Conservation (phyloP, 2,329 filamentous ascomycete species). For the Fusarium albosuccineum region DNA sequence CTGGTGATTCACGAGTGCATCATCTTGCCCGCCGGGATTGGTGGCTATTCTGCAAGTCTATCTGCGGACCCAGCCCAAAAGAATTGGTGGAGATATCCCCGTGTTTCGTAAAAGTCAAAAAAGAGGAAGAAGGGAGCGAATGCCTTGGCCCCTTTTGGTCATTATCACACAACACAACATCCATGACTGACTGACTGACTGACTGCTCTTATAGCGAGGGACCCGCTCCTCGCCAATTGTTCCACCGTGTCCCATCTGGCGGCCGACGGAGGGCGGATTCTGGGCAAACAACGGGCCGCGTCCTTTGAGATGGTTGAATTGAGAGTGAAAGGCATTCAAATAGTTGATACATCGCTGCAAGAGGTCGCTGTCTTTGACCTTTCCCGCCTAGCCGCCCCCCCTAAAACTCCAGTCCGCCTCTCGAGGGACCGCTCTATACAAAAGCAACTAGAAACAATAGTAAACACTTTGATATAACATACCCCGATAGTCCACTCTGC, state of each 20-base stretch:
- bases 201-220: neutral
- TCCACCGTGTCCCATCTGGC: no score
- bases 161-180: slow-evolving; percentile 7
- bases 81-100: neutral
- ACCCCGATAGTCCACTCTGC: slow-evolving; percentile 22
- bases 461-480: slow-evolving; percentile 2
- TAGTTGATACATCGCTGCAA: neutral
- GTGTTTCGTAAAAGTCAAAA: slow-evolving; percentile 4
- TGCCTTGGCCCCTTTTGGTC: slow-evolving; percentile 1
- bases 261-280: no score
- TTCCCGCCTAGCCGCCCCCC: neutral
- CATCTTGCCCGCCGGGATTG: no score
- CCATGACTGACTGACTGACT: neutral
- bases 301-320: neutral
- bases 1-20: no score
- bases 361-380: neutral
- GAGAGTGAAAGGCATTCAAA: no score
- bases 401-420: slow-evolving; percentile 9
- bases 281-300: no score
- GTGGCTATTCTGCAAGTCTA: no score
- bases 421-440: neutral
- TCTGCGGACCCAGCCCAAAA: neutral
- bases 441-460: neutral
- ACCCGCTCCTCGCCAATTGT: neutral
- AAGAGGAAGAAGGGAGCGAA: neutral